phyloP scores from a whole-genome alignment of 2,329 filamentous ascomycete species.

The Aspergillus clavatus region DNA sequence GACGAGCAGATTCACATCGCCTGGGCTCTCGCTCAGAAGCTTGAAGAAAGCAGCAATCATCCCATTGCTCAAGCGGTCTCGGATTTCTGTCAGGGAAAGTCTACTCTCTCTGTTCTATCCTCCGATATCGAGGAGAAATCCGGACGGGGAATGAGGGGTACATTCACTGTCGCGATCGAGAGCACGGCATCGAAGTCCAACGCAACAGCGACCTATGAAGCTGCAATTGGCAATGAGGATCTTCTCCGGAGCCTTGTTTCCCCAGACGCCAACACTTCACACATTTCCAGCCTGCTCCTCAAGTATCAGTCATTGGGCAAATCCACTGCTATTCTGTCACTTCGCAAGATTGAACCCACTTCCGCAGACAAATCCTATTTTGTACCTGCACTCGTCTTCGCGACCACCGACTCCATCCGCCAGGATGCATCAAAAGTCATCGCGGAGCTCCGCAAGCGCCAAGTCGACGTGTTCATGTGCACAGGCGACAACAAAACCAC shows the following conservation, averaged over 20 bases:
- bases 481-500: constrained; percentile 88
- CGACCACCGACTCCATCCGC: constrained; percentile 76
- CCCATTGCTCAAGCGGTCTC: constrained; percentile 55
- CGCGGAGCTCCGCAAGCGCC: constrained; percentile 56
- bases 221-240: constrained; percentile 55
- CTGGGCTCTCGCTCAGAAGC: constrained; percentile 43
- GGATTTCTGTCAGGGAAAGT: constrained; percentile 41
- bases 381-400: constrained; percentile 60
- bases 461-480: constrained; percentile 82
- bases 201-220: constrained; percentile 36
- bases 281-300: constrained; percentile 32
- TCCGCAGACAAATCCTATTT: constrained; percentile 22
- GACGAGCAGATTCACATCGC: constrained; percentile 34
- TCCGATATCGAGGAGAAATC: constrained; percentile 50
- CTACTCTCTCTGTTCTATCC: constrained; percentile 23
- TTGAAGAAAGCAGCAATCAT: constrained; percentile 58
- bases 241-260: constrained; percentile 38
- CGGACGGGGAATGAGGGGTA: constrained; percentile 55
- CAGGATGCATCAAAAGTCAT: constrained; percentile 65
- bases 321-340: constrained; percentile 42
- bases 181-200: constrained; percentile 12
- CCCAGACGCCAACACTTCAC: constrained; percentile 30
- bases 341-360: constrained; percentile 26
- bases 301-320: constrained; percentile 40
- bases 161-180: constrained; percentile 37